phyloP scores from a whole-genome alignment of 768 basidiomycete species.

The Mrakia blollopis region DNA sequence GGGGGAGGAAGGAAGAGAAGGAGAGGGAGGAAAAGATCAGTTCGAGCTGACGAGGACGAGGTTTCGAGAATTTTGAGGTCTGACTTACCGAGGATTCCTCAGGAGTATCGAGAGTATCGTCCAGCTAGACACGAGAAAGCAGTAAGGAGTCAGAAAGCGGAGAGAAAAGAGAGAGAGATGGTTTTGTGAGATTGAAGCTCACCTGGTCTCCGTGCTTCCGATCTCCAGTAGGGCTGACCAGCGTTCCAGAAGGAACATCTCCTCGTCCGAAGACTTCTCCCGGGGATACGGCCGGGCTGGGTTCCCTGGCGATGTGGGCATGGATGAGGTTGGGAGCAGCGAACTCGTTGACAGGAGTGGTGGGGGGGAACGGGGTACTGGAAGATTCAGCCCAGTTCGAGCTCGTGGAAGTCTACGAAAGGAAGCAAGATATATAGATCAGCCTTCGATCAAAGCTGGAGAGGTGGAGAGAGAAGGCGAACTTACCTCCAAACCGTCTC shows the following conservation, averaged over 20 bases:
- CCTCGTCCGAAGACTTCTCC: conserved; percentile 9
- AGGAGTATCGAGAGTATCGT: neutral
- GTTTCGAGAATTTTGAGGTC: neutral
- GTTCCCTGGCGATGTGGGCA: neutral
- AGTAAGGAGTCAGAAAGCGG: neutral
- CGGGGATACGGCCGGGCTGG: neutral
- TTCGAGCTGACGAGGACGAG: no score
- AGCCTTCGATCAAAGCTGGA: neutral
- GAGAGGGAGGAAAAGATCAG: neutral
- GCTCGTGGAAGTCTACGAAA: neutral
- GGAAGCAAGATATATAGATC: neutral
- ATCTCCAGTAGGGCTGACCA: neutral
- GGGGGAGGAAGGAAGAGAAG: neutral
- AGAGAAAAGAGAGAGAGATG: no score
- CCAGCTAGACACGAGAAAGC: neutral
- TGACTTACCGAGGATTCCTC: neutral
- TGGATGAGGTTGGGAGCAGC: neutral
- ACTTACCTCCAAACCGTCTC: neutral
- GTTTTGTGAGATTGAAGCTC: neutral
- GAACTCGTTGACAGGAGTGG: neutral
- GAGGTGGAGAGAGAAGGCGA: neutral
- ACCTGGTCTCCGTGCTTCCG: conserved; percentile 7
- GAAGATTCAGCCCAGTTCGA: neutral
- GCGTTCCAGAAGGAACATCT: conserved; percentile 10
- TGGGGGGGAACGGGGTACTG: no score